These are phyloP conservation scores for Acanthamoeba healyi DNA, from an alignment of 208 protist species.

Conservation along the genomic window DNA sequence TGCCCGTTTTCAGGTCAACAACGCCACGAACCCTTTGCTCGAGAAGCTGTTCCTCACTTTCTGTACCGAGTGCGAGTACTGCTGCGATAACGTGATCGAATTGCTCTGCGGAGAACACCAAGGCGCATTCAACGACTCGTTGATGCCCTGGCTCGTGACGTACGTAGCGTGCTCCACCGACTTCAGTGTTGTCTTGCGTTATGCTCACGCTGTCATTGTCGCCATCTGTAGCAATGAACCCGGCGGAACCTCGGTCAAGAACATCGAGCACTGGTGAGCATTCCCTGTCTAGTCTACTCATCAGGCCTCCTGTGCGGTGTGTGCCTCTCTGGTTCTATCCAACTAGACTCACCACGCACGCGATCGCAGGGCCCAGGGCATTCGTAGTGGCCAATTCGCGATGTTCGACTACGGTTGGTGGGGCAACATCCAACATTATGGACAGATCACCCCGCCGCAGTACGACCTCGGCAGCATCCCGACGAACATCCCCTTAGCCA, in stretches of 20 bases:
- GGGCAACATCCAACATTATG: neutral
- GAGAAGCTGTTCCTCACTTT: constrained; percentile 36
- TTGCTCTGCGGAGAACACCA: constrained; percentile 54
- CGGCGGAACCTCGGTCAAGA: constrained; percentile 79
- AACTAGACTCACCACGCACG: too few relatives aligned
- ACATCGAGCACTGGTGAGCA: constrained; percentile 78
- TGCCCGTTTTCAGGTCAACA: neutral
- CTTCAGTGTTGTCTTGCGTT: constrained; percentile 64
- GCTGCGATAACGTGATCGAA: constrained; percentile 57
- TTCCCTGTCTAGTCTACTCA: neutral
- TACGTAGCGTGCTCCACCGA: neutral
- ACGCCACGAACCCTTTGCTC: constrained; percentile 26
- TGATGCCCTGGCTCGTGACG: constrained; percentile 52
- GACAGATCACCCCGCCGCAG: neutral
- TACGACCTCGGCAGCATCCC: constrained; percentile 12
- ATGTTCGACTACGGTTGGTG: constrained; percentile 44
- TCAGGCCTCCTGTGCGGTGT: neutral
- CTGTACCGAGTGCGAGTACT: constrained; percentile 75
- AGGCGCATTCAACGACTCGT: constrained; percentile 73
- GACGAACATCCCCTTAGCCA: constrained; percentile 25
- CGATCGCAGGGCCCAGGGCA: constrained; percentile 37
- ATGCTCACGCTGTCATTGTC: constrained; percentile 20
- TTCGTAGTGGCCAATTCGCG: neutral
- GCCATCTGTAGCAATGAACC: constrained; percentile 76
- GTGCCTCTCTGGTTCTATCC: neutral